Percentiles rank a stretch among this genome's conserved stretches.
Conservation (phyloP, 441 rosid species). For the Erodium texanum region DNA sequence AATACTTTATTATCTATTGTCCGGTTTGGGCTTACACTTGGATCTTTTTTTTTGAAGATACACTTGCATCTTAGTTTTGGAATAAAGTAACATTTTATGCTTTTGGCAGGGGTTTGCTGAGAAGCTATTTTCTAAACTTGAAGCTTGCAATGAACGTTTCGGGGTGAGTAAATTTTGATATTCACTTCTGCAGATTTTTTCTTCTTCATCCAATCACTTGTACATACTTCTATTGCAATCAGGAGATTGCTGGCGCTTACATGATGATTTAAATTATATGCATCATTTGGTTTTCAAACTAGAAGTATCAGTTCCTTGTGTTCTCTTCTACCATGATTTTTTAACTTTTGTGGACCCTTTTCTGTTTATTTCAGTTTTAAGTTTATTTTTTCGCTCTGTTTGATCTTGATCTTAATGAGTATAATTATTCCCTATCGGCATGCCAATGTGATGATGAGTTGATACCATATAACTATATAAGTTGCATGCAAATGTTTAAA, state of each 20-base stretch:
- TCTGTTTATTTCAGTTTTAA: neutral
- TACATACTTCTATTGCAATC: neutral
- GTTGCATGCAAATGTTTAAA: too few relatives aligned
- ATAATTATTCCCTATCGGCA: neutral
- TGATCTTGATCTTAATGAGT: neutral
- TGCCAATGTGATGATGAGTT: too few relatives aligned
- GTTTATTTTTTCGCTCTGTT: neutral
- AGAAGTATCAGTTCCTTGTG: neutral
- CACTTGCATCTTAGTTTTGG: neutral
- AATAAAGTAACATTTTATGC: constrained; percentile 12
- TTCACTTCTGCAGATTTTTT: neutral
- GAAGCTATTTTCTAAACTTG: constrained; percentile 75
- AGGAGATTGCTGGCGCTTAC: neutral
- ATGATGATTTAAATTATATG: neutral
- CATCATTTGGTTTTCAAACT: neutral
- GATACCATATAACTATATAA: too few relatives aligned
- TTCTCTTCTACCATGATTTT: neutral
- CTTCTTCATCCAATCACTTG: neutral
- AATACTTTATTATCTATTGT: constrained; percentile 3
- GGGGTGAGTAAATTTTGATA: constrained; percentile 37
- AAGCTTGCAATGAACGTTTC: constrained; percentile 72
- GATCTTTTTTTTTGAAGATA: neutral
- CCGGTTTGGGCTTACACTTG: neutral
- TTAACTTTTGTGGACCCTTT: neutral
- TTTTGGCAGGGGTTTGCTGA: constrained; percentile 66